Evolutionary conservation across 2,329 filamentous ascomycete species (phyloP).

Genomic region (Nemania sp.): DNA sequence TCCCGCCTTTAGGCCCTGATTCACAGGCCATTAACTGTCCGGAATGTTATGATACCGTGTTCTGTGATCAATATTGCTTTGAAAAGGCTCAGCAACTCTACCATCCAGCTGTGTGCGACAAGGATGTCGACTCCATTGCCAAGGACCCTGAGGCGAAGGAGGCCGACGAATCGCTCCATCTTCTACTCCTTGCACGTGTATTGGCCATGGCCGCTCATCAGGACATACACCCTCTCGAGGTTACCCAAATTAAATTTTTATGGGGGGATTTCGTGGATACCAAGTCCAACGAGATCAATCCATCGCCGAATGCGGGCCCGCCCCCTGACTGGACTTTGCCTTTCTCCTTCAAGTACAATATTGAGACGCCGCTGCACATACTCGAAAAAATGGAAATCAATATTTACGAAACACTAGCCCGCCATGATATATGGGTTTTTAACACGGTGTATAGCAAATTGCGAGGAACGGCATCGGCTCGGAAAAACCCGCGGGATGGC

Average conservation of each 20-base stretch:
- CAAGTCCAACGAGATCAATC: slow-evolving; percentile 56
- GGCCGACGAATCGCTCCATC: slow-evolving; percentile 64
- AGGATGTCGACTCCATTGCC: slow-evolving; percentile 67
- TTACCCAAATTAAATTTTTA: slow-evolving; percentile 68
- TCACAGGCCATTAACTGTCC: slow-evolving; percentile 58
- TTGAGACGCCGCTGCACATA: slow-evolving; percentile 74
- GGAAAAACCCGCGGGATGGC: slow-evolving; percentile 75
- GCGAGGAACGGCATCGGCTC: slow-evolving; percentile 86
- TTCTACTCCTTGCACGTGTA: slow-evolving; percentile 64
- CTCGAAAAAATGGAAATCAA: slow-evolving; percentile 85
- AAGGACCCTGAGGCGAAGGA: slow-evolving; percentile 66
- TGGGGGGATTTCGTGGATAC: slow-evolving; percentile 69
- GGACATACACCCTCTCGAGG: slow-evolving; percentile 64
- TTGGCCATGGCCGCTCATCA: slow-evolving; percentile 68
- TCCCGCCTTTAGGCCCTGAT: slow-evolving; percentile 63
- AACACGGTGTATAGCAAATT: slow-evolving; percentile 95
- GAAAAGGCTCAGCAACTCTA: slow-evolving; percentile 62
- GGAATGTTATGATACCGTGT: slow-evolving; percentile 68
- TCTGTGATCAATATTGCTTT: slow-evolving; percentile 65
- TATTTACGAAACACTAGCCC: slow-evolving; percentile 63
- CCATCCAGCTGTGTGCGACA: slow-evolving; percentile 68
- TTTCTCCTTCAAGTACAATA: slow-evolving; percentile 77
- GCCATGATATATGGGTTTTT: slow-evolving; percentile 79
- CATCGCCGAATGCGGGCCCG: slow-evolving; percentile 58
- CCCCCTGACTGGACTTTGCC: slow-evolving; percentile 70